Evolutionary conservation across 2,329 filamentous ascomycete species (phyloP), one percentile per base, ranked within the genome.

Genomic region (Botrytis deweyae): DNA sequence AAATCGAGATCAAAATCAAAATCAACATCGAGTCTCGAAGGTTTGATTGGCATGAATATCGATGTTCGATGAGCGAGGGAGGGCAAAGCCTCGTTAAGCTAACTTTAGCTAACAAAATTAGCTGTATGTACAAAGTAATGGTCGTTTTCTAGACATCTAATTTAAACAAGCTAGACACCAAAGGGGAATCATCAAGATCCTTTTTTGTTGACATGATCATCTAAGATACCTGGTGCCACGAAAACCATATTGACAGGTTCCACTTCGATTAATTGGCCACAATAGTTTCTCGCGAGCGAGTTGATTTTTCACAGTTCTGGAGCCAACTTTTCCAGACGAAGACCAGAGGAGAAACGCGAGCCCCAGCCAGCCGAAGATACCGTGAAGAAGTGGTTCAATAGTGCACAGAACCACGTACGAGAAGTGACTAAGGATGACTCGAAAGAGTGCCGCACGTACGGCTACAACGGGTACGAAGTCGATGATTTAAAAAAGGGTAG

Each of bases 221-320:
- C 49, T 55, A n/a, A 55, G 49, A 55, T 55, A 16, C 59, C 40
- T 64, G 62, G 14, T 64, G 62, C 62, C 62, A 64, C 62, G 40
- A n/a, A 64, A 64, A 44, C n/a, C n/a, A 46, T 46, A 46, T 44
- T 36, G 40, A 65, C n/a, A 65, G 63, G 63, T 65, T 46, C 42
- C 40, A 65, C 63, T 46, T 65, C 63, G 25, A 46, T 46, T 33
- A 16, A 44, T 63, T 63, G 61, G 61, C 29, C 36, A 42, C 61
- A 42, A 29, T 42, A 44, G n/a, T 42, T 33, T 64, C 62, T 64
- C 7, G 38, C 20, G 14, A 46, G 9, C 25, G 16, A 46, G 3
- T 65, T 10, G 40, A 46, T 18, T 58, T 33, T 65, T 33, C 40
- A 65, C 7, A 46, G 2, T 65, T 46, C 42, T 44, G 9, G 40